Conservation (phyloP, 2,329 filamentous ascomycete species). For the Podosphaera aphanis region DNA sequence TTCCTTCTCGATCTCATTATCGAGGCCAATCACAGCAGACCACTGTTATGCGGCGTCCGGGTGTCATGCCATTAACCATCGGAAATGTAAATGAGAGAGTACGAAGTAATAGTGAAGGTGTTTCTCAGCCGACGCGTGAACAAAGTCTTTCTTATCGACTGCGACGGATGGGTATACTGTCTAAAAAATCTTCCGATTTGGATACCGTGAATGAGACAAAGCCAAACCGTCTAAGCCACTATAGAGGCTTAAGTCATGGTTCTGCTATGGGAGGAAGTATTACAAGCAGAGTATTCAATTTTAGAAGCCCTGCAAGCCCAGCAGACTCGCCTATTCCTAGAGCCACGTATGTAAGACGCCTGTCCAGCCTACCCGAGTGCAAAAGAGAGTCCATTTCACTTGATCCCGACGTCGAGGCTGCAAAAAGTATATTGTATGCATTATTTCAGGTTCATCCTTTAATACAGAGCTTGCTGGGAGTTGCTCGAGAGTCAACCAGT, state of each 20-base stretch:
- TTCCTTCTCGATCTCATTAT: slow-evolving; percentile 62
- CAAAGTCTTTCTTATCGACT: slow-evolving; percentile 26
- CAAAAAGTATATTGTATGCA: slow-evolving; percentile 42
- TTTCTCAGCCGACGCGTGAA: slow-evolving; percentile 24
- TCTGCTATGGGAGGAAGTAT: slow-evolving; percentile 32
- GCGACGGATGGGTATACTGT: slow-evolving; percentile 32
- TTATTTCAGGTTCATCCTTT: slow-evolving; percentile 45
- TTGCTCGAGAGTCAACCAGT: slow-evolving; percentile 34
- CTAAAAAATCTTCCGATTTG: slow-evolving; percentile 34
- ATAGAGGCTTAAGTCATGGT: slow-evolving; percentile 42
- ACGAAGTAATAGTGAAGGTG: slow-evolving; percentile 40
- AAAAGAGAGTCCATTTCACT: slow-evolving; percentile 35
- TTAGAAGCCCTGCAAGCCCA: slow-evolving; percentile 31
- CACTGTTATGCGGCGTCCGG: slow-evolving; percentile 37
- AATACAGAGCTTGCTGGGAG: slow-evolving; percentile 39
- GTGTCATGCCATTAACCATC: slow-evolving; percentile 46
- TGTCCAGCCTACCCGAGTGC: slow-evolving; percentile 38
- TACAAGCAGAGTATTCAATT: slow-evolving; percentile 9
- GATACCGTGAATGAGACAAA: slow-evolving; percentile 39
- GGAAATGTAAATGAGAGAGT: slow-evolving; percentile 45
- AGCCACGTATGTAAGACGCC: slow-evolving; percentile 35
- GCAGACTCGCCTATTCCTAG: slow-evolving; percentile 32
- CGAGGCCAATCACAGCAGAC: slow-evolving; percentile 50
- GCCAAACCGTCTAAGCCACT: slow-evolving; percentile 40
- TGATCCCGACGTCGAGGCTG: slow-evolving; percentile 38